Conservation (phyloP, 192 early-diverging fungal genomes). For the Ambispora gerdemannii region DNA sequence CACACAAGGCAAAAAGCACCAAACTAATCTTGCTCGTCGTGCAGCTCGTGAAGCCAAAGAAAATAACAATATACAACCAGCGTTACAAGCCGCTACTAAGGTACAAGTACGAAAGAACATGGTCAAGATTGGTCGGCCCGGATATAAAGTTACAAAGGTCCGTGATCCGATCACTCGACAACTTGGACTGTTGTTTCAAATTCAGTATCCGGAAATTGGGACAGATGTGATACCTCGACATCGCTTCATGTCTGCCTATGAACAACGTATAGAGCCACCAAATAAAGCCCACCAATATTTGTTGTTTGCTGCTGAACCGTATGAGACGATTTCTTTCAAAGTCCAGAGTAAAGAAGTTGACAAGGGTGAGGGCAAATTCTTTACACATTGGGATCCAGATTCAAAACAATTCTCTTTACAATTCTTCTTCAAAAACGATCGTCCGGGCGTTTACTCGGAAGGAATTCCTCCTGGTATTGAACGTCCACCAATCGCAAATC, state of each 20-base stretch:
- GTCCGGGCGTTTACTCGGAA: constrained; percentile 25
- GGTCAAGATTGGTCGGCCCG: constrained; percentile 95
- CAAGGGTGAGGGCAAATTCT: constrained; percentile 78
- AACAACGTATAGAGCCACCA: constrained; percentile 87
- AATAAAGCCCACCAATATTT: constrained; percentile 89
- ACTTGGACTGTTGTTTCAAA: constrained; percentile 87
- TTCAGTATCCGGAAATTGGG: constrained; percentile 92
- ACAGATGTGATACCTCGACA: constrained; percentile 81
- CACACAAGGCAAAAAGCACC: constrained; percentile 98
- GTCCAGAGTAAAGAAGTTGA: constrained; percentile 94
- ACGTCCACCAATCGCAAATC: constrained; percentile 27
- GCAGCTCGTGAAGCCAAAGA: constrained; percentile 84
- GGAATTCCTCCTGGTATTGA: constrained; percentile 28
- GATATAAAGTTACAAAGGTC: constrained; percentile 90
- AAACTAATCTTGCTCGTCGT: constrained; percentile 85
- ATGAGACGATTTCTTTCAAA: constrained; percentile 93
- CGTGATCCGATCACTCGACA: constrained; percentile 84
- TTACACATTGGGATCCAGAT: constrained; percentile 94
- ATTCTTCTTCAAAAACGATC: constrained; percentile 82
- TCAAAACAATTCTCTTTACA: constrained; percentile 84
- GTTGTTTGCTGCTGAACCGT: constrained; percentile 93
- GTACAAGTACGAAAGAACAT: constrained; percentile 64
- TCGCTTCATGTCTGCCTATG: constrained; percentile 96
- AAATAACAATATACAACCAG: constrained; percentile 46
- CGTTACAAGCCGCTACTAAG: constrained; percentile 41